phyloP scores from a whole-genome alignment of 495 filamentous ascomycete species.

The Penicillium salamii region DNA sequence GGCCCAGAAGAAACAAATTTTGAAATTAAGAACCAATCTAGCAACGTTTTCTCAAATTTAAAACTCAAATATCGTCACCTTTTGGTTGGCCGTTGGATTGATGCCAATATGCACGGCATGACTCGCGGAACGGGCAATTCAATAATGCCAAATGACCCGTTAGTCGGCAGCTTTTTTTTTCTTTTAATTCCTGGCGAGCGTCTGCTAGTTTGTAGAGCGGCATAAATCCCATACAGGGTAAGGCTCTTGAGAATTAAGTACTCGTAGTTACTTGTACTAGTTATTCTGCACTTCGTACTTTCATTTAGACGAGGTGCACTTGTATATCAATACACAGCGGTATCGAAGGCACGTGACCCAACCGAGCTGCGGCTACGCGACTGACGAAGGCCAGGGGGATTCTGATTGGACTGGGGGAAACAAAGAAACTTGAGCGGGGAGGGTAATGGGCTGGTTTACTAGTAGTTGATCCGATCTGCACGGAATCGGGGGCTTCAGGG shows the following conservation, averaged over 20 bases:
- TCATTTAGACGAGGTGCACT: too few relatives aligned
- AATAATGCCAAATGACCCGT: too few relatives aligned
- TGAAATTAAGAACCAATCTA: conserved; percentile 6
- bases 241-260: too few relatives aligned
- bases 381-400: conserved; percentile 9
- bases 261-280: too few relatives aligned
- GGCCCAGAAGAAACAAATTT: neutral
- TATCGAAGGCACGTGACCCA: conserved; percentile 21
- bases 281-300: too few relatives aligned
- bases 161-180: too few relatives aligned
- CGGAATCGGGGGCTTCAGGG: conserved; percentile 24
- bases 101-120: conserved; percentile 24
- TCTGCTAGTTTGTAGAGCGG: too few relatives aligned
- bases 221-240: too few relatives aligned
- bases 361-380: conserved; percentile 25
- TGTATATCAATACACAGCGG: neutral
- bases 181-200: too few relatives aligned
- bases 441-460: conserved; percentile 3
- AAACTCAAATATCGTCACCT: neutral
- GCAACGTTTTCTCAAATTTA: neutral
- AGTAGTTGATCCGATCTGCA: conserved; percentile 29
- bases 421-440: conserved; percentile 7
- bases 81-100: conserved; percentile 15
- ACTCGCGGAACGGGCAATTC: conserved; percentile 18
- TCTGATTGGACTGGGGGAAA: conserved; percentile 17